These are phyloP conservation scores for Pterocarpus macrocarpus DNA, from an alignment of 306 rosid species.

Conservation along the genomic window DNA sequence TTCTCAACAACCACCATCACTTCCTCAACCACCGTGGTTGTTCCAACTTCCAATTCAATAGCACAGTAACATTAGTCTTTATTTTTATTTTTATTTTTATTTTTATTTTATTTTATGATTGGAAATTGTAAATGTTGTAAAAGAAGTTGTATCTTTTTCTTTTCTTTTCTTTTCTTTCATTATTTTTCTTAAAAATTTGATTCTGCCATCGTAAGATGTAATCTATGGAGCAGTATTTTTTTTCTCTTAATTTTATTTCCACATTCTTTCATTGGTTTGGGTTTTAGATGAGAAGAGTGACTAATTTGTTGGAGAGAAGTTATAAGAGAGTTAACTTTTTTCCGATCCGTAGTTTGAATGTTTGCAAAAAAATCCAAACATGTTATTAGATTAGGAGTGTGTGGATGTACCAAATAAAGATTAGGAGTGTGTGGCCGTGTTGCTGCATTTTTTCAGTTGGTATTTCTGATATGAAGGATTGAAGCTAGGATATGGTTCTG, in stretches of 20 bases:
- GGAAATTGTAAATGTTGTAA: constrained; percentile 48
- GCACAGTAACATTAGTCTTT: not conserved
- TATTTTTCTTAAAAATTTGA: not conserved
- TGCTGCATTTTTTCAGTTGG: no score
- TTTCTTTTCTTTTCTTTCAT: not conserved
- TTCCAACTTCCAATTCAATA: constrained; percentile 35
- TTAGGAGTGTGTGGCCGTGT: no score
- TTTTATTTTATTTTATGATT: not conserved
- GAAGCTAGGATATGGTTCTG: no score
- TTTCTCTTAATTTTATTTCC: not conserved
- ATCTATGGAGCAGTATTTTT: constrained; percentile 16
- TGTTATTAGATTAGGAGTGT: no score
- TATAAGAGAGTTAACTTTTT: no score
- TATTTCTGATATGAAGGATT: no score
- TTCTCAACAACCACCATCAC: constrained; percentile 31
- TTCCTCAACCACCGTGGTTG: constrained; percentile 45
- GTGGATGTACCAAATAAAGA: no score
- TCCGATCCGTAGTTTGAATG: no score
- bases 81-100: not conserved
- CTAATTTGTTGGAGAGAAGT: not conserved
- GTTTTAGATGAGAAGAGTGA: not conserved
- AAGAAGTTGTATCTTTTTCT: not conserved
- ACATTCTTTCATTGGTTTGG: constrained; percentile 44
- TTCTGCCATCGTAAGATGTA: constrained; percentile 42
- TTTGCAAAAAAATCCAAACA: no score